A percentile compares a stretch with the other conserved stretches of the same genome.
phyloP scores from a whole-genome alignment of 495 filamentous ascomycete genomes.

The Alectoria sarmentosa region DNA sequence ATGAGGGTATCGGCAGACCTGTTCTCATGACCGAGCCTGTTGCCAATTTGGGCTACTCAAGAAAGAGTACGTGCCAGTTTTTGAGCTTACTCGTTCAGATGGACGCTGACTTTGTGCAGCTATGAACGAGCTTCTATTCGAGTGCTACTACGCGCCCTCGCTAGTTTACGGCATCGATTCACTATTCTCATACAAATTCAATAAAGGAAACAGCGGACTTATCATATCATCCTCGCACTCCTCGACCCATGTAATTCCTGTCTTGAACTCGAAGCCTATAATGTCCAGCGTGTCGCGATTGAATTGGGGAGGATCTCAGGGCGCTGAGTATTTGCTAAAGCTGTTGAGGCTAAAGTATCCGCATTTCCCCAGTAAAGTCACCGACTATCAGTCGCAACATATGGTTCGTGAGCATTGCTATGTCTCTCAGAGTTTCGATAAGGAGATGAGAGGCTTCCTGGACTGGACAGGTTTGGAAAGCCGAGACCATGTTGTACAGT shows the following conservation, averaged over 20 bases:
- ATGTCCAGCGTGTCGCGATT: slow-evolving; percentile 77
- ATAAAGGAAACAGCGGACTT: slow-evolving; percentile 78
- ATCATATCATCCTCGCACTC: slow-evolving; percentile 89
- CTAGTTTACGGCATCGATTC: slow-evolving; percentile 92
- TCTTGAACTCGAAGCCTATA: slow-evolving; percentile 75
- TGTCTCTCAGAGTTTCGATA: slow-evolving; percentile 71
- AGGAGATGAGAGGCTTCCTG: slow-evolving; percentile 64
- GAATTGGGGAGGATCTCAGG: slow-evolving; percentile 91
- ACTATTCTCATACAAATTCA: slow-evolving; percentile 89
- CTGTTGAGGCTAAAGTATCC: slow-evolving; percentile 91
- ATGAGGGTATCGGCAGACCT: slow-evolving; percentile 70
- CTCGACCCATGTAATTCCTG: slow-evolving; percentile 91
- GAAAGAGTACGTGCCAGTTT: slow-evolving; percentile 58
- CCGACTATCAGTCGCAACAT: slow-evolving; percentile 74
- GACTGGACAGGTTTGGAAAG: slow-evolving; percentile 88
- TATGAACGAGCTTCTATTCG: slow-evolving; percentile 96
- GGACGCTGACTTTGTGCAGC: slow-evolving; percentile 40
- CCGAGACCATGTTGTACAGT: slow-evolving; percentile 81
- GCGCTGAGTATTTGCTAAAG: slow-evolving; percentile 82
- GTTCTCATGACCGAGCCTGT: slow-evolving; percentile 95
- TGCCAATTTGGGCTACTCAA: slow-evolving; percentile 77
- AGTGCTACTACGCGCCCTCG: slow-evolving; percentile 82
- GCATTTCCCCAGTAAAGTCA: slow-evolving; percentile 76
- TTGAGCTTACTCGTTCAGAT: not conserved
- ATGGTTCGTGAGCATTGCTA: slow-evolving; percentile 88